Conservation (phyloP, 148 eudicot species). For the Cornus kousa region DNA sequence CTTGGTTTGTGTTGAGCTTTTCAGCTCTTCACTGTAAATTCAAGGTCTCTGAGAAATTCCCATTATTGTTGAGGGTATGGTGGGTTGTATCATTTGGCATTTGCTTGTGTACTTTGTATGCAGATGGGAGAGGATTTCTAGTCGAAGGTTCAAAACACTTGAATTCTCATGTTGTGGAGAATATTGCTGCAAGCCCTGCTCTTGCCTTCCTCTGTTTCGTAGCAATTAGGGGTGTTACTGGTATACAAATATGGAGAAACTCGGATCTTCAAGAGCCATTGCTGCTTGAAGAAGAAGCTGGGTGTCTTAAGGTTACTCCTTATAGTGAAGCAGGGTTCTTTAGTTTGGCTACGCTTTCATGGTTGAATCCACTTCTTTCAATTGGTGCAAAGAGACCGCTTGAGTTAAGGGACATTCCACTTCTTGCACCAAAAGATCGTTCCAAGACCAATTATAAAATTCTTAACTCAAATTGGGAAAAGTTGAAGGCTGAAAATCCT, state of each 20-base stretch:
- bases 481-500: conserved; percentile 58
- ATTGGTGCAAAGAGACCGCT: conserved; percentile 89
- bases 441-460: conserved; percentile 74
- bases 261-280: conserved; percentile 87
- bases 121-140: conserved; percentile 57
- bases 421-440: conserved; percentile 83
- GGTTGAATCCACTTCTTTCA: conserved; percentile 88
- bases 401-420: conserved; percentile 85
- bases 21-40: conserved; percentile 64
- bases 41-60: conserved; percentile 59
- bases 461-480: conserved; percentile 77
- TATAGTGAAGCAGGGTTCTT: conserved; percentile 80
- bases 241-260: conserved; percentile 55
- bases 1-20: conserved; percentile 87
- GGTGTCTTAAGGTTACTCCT: conserved; percentile 83
- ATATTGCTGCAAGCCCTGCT: conserved; percentile 60
- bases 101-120: conserved; percentile 60
- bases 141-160: conserved; percentile 52
- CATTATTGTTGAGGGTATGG: conserved; percentile 76
- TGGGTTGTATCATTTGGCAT: conserved; percentile 73
- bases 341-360: conserved; percentile 84
- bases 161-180: conserved; percentile 67
- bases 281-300: conserved; percentile 78
- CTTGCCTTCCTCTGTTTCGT: conserved; percentile 75
- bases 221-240: conserved; percentile 69